These are phyloP conservation scores for Boletus subparvulus DNA, from an alignment of 768 basidiomycete genomes.

Conservation along the genomic window DNA sequence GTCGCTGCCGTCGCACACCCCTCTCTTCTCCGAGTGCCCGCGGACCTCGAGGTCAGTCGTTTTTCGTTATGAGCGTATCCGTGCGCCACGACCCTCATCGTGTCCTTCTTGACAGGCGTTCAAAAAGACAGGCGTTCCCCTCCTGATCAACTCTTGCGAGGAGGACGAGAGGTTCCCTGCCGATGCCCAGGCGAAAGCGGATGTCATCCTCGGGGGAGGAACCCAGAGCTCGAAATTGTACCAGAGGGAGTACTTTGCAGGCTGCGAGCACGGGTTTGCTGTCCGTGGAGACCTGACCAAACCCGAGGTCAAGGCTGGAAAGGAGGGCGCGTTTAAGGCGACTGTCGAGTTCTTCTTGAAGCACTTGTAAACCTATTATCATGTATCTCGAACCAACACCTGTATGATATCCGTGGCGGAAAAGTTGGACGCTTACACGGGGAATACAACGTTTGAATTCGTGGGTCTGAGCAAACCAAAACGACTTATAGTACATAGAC, in stretches of 20 bases:
- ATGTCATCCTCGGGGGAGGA: conserved; percentile 47
- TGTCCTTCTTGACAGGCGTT: conserved; percentile 43
- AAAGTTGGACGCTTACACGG: not conserved
- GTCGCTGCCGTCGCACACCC: conserved; percentile 48
- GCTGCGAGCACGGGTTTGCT: conserved; percentile 56
- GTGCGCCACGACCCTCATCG: not conserved
- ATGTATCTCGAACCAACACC: not conserved
- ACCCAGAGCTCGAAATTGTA: conserved; percentile 45
- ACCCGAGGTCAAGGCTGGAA: conserved; percentile 56
- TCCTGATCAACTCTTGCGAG: conserved; percentile 69
- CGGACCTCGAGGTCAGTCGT: conserved; percentile 55
- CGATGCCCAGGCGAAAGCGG: conserved; percentile 45
- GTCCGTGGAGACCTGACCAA: conserved; percentile 48
- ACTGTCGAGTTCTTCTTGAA: conserved; percentile 54
- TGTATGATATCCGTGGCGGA: not conserved
- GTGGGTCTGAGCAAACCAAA: not conserved
- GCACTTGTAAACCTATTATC: conserved; percentile 17
- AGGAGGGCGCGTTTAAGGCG: conserved; percentile 53
- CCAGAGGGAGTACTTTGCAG: conserved; percentile 26
- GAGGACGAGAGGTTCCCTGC: conserved; percentile 50
- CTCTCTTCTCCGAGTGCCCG: conserved; percentile 37
- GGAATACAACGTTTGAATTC: not conserved
- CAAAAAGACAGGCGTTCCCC: conserved; percentile 46
- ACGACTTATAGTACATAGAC: conserved; percentile 1
- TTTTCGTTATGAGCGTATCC: not conserved